phyloP scores from a whole-genome alignment of 306 rosid genomes.

The Styphnolobium japonicum region DNA sequence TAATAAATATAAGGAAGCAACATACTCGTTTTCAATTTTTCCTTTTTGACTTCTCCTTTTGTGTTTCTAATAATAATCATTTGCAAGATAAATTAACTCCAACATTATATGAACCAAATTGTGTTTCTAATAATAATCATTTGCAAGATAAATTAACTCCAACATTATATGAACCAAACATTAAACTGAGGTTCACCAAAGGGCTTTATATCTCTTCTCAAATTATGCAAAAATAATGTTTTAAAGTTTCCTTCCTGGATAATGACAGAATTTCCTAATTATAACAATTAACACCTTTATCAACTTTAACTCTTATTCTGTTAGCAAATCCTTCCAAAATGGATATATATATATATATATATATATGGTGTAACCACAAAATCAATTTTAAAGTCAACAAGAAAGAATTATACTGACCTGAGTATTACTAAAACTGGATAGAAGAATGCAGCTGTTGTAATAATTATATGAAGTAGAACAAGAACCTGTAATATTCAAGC shows the following conservation, averaged over 20 bases:
- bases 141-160: slow-evolving; percentile 11
- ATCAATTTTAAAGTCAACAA: neutral
- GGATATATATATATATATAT: no score
- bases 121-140: neutral
- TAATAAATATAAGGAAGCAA: neutral
- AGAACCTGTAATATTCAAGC: slow-evolving; percentile 54
- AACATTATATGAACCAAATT: neutral
- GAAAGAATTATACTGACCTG: slow-evolving; percentile 48
- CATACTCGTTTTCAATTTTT: slow-evolving; percentile 10
- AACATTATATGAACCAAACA: neutral
- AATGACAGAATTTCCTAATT: neutral
- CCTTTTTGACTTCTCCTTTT: neutral
- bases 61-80: neutral
- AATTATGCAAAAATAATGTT: neutral
- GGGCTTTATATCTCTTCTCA: neutral
- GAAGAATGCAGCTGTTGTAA: slow-evolving; percentile 49
- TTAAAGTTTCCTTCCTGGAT: neutral
- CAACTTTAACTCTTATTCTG: neutral
- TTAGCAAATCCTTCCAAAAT: slow-evolving; percentile 1
- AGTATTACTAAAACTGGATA: slow-evolving; percentile 82
- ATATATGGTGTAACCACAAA: slow-evolving; percentile 1
- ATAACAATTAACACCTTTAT: neutral
- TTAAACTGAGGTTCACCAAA: neutral
- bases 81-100: slow-evolving; percentile 11
- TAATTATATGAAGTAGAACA: slow-evolving; percentile 56